phyloP scores from a whole-genome alignment of 192 early-diverging fungal species.

The Phlyctochytrium planicorne region DNA sequence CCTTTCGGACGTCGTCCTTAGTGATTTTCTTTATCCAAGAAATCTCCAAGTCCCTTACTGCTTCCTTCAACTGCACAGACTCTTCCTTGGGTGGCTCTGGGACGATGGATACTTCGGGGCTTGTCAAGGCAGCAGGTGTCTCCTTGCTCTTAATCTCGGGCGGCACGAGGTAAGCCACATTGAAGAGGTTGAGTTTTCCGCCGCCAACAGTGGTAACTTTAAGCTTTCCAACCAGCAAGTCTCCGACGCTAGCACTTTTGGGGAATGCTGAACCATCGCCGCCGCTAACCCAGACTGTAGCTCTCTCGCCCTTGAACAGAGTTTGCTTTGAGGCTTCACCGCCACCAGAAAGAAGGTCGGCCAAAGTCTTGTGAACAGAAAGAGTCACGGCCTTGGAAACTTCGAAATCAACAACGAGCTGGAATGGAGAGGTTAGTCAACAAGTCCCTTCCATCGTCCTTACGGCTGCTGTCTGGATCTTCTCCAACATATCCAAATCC shows the following conservation, averaged over 20 bases:
- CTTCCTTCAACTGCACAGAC: constrained; percentile 56
- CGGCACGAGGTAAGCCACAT: constrained; percentile 51
- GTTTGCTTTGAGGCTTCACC: constrained; percentile 38
- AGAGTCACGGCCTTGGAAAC: constrained; percentile 57
- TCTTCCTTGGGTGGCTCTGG: constrained; percentile 24
- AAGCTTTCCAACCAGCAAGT: constrained; percentile 74
- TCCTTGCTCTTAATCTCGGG: constrained; percentile 51
- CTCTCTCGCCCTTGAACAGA: constrained; percentile 50
- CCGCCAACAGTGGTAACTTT: constrained; percentile 55
- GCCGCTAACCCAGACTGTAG: constrained; percentile 57
- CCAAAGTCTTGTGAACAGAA: constrained; percentile 53
- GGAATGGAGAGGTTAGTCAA: not conserved
- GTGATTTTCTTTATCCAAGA: constrained; percentile 77
- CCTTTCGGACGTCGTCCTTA: constrained; percentile 55
- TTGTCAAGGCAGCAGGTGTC: constrained; percentile 14
- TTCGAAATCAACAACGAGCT: constrained; percentile 62
- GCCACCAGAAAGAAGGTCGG: constrained; percentile 44
- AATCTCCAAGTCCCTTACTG: constrained; percentile 76
- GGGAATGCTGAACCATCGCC: constrained; percentile 48
- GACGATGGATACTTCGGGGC: too few relatives aligned
- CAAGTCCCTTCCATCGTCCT: not conserved
- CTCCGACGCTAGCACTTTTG: constrained; percentile 73
- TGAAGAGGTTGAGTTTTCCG: constrained; percentile 19
- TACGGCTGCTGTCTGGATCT: constrained; percentile 53
- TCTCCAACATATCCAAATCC: constrained; percentile 68